These are phyloP conservation scores for Camelina sativa DNA, from an alignment of 345 rosid species.

Conservation along the genomic window DNA sequence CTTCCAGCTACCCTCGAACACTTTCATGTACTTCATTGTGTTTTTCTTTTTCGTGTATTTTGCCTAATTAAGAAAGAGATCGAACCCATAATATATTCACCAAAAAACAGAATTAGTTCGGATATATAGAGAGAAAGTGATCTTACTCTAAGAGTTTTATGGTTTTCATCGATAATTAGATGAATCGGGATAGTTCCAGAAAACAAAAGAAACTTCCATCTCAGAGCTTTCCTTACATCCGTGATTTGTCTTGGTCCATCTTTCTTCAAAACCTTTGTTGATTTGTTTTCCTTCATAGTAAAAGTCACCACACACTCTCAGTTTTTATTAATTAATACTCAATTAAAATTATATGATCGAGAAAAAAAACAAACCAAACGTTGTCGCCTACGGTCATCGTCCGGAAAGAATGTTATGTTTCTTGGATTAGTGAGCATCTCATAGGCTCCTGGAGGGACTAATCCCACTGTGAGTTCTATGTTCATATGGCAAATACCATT, in stretches of 20 bases:
- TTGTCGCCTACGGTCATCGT: background rate
- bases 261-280: conserved; percentile 63
- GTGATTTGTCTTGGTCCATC: conserved; percentile 81
- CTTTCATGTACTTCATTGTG: conserved; percentile 69
- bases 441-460: conserved; percentile 57
- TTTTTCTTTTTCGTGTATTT: conserved; percentile 59
- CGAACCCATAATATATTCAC: background rate
- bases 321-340: background rate
- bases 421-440: conserved; percentile 31
- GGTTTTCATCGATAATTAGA: conserved; percentile 73
- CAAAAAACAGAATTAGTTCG: background rate
- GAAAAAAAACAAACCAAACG: conserved; percentile 22
- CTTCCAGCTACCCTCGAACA: conserved; percentile 74
- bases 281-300: conserved; percentile 58
- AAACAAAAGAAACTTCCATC: conserved; percentile 83
- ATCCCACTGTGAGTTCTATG: conserved; percentile 7
- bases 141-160: conserved; percentile 62
- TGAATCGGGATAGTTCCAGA: conserved; percentile 71
- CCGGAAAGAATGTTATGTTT: background rate
- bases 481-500: conserved; percentile 8
- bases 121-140: background rate
- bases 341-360: background rate
- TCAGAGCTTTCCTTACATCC: conserved; percentile 67
- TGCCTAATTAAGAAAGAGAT: conserved; percentile 49
- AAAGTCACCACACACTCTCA: background rate